Evolutionary conservation across 129 eudicot genomes (phyloP).

Genomic region (Rutidosis leptorrhynchoides): DNA sequence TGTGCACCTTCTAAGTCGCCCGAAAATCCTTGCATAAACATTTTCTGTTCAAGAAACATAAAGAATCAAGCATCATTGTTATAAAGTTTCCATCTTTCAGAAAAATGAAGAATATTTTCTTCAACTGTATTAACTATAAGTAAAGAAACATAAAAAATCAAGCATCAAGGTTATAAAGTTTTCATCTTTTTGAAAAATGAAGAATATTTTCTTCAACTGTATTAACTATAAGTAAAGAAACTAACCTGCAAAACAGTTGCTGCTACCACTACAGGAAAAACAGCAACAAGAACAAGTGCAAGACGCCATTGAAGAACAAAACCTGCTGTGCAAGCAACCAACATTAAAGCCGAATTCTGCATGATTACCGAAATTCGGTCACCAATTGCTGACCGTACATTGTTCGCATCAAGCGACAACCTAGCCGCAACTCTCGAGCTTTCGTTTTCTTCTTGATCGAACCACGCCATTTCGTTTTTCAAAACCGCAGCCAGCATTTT

Average conservation of each 20-base stretch:
- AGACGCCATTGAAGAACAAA: constrained; percentile 96
- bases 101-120: background rate
- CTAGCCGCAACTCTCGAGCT: constrained; percentile 88
- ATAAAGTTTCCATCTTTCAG: background rate
- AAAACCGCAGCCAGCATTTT: constrained; percentile 79
- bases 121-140: background rate
- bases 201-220: background rate
- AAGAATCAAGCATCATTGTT: constrained; percentile 1
- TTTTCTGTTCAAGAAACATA: constrained; percentile 50
- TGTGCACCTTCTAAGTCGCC: constrained; percentile 96
- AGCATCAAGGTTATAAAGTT: too few species aligned
- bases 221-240: background rate
- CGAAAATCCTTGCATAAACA: constrained; percentile 98
- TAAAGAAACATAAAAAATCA: too few species aligned
- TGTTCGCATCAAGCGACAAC: constrained; percentile 82
- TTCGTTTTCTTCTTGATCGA: constrained; percentile 92
- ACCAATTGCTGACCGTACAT: constrained; percentile 91
- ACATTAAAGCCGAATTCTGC: constrained; percentile 94
- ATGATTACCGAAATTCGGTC: constrained; percentile 87
- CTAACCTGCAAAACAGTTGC: constrained; percentile 93
- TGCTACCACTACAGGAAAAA: constrained; percentile 90
- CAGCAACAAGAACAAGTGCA: constrained; percentile 91
- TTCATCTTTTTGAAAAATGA: background rate
- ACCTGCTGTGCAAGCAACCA: constrained; percentile 94
- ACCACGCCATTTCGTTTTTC: constrained; percentile 97